Evolutionary conservation across 441 rosid genomes (phyloP), one percentile per base, ranked within the genome.

Genomic region (Iberis amara): DNA sequence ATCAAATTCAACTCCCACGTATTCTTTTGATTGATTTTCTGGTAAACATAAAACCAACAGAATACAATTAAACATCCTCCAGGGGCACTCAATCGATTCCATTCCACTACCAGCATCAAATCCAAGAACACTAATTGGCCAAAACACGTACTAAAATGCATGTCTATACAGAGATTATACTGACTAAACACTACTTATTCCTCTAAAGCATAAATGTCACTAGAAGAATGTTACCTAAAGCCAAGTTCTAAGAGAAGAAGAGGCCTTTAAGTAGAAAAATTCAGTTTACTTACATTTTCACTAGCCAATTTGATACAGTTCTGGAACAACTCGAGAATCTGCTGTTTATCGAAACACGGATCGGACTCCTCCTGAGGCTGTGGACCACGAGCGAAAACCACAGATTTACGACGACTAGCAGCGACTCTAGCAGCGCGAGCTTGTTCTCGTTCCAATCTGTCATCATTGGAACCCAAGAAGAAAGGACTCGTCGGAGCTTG

Each of bases 1-100:
- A 87, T 90, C 79, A 90, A 77, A 68, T 71, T 79, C 76, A 87
- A 63, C 56, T 90, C 95, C 98, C 95, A 90, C 15, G 96, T 87
- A 61, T 87, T 87, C 77, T 87, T 90, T 51, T 90, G 95, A 69
- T 87, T 90, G 49, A 90, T 90, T 85, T 90, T 90, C 96, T 91
- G 85, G 69, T 40, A 8, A 37, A 37, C 55, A 49, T 21, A 54
- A 33, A 59, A 32, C 31, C 46, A 47, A 48, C 7, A 49, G 2
- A 27, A 15, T 7, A 21, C 1, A 50, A 14, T 32, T 14, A 23
- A 7, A 60, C n/a, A 5, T 7, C 15, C 21, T 48, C 24, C 15
- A n/a, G n/a, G n/a, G n/a, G n/a, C n/a, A n/a, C n/a, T n/a, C n/a
- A n/a, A n/a, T n/a, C n/a, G n/a, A n/a, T n/a, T n/a, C n/a, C n/a